A percentile compares a stretch with the other conserved stretches of the same genome.
phyloP scores from a whole-genome alignment of 768 basidiomycete species.

The Scleroderma bovista region DNA sequence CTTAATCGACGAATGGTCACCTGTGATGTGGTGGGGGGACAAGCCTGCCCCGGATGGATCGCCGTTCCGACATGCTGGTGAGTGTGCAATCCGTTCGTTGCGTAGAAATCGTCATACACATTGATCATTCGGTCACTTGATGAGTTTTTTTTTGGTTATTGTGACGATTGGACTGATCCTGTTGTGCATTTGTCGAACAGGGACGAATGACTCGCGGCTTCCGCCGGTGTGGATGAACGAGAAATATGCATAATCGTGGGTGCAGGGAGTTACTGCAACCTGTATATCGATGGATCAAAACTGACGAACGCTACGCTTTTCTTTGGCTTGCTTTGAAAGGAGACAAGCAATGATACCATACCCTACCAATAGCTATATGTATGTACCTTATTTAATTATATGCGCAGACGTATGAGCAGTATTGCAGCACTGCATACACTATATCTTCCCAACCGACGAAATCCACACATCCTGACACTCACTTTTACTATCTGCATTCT shows the following conservation, averaged over 20 bases:
- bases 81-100: slow-evolving; percentile 1
- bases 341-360: no score
- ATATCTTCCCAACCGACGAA: no score
- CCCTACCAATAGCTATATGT: no score
- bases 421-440: no score
- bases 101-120: background rate
- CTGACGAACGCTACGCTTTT: no score
- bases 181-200: slow-evolving; percentile 5
- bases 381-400: no score
- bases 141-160: background rate
- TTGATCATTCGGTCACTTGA: background rate
- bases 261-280: background rate
- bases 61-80: slow-evolving; percentile 16
- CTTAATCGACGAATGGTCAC: slow-evolving; percentile 33
- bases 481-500: no score
- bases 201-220: slow-evolving; percentile 21
- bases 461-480: no score
- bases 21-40: slow-evolving; percentile 27
- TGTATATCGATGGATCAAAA: background rate
- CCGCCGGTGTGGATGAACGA: slow-evolving; percentile 14
- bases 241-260: slow-evolving; percentile 13
- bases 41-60: slow-evolving; percentile 8
- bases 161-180: background rate
- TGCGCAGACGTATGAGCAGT: no score
- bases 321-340: no score